phyloP scores from a whole-genome alignment of 106 monocot species.

The Platanthera zijinensis region DNA sequence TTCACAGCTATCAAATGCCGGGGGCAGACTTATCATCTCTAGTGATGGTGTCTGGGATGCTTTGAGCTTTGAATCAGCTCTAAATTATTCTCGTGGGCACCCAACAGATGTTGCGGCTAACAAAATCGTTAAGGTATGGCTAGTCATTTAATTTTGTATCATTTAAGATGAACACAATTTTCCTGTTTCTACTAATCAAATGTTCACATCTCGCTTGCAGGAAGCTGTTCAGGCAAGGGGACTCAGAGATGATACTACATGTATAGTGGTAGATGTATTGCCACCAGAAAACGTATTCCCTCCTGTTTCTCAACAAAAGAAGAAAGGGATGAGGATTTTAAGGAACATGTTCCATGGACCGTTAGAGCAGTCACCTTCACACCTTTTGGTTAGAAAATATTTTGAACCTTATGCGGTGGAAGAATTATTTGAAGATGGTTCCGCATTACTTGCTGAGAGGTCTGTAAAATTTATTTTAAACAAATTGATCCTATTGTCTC shows the following conservation, averaged over 20 bases:
- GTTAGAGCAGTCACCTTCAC: conserved; percentile 26
- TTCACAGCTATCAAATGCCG: conserved; percentile 65
- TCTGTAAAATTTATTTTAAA: conserved; percentile 4
- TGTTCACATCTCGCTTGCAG: conserved; percentile 18
- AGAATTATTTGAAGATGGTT: conserved; percentile 72
- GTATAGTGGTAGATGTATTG: conserved; percentile 85
- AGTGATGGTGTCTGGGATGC: conserved; percentile 98
- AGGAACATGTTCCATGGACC: conserved; percentile 45
- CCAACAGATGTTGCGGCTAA: conserved; percentile 52
- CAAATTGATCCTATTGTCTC: not conserved
- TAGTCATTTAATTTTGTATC: not conserved
- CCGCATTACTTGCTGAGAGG: conserved; percentile 59
- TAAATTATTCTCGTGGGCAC: conserved; percentile 64
- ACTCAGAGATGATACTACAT: conserved; percentile 76
- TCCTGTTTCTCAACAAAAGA: conserved; percentile 30
- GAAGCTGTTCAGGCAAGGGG: conserved; percentile 68
- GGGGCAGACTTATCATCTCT: conserved; percentile 75
- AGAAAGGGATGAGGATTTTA: conserved; percentile 42
- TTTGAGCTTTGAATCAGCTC: conserved; percentile 44
- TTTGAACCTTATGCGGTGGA: conserved; percentile 48
- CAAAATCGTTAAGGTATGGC: conserved; percentile 67
- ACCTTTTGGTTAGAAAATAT: conserved; percentile 21
- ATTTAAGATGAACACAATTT: not conserved
- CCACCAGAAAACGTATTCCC: conserved; percentile 70
- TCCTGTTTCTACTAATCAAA: not conserved